These are phyloP conservation scores for Boletus tylopilopsis DNA, from an alignment of 768 basidiomycete genomes.

Conservation along the genomic window DNA sequence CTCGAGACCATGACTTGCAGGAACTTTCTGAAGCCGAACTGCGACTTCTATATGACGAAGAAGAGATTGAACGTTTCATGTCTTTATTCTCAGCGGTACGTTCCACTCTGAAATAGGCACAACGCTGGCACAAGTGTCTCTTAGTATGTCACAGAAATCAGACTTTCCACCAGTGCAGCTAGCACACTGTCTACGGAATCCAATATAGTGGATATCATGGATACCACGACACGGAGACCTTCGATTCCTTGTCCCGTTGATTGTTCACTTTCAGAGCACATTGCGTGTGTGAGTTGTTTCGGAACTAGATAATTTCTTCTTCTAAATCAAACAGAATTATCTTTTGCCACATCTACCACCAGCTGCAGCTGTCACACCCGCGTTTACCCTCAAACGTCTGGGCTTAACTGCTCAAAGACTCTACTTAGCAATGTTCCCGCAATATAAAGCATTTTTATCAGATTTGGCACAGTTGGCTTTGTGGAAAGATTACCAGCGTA, in stretches of 20 bases:
- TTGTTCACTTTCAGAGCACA: constrained; percentile 25
- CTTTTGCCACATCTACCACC: constrained; percentile 48
- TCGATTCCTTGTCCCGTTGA: constrained; percentile 3
- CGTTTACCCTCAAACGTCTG: constrained; percentile 54
- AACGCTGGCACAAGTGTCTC: not conserved
- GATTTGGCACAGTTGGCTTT: constrained; percentile 43
- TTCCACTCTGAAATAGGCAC: constrained; percentile 7
- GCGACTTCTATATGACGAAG: constrained; percentile 56
- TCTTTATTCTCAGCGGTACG: constrained; percentile 57
- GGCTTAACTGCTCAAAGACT: constrained; percentile 50
- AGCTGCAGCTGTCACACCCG: constrained; percentile 34
- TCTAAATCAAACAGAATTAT: constrained; percentile 31
- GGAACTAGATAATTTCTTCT: constrained; percentile 1
- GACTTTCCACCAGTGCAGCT: constrained; percentile 30
- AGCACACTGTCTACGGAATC: constrained; percentile 18
- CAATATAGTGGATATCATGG: not conserved
- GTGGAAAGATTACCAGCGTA: constrained; percentile 50
- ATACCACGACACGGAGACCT: not conserved
- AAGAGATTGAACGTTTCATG: constrained; percentile 61
- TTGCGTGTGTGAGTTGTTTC: constrained; percentile 23
- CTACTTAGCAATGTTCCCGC: constrained; percentile 49
- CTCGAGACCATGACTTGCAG: constrained; percentile 9
- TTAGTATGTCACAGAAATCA: constrained; percentile 62
- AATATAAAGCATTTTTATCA: constrained; percentile 44
- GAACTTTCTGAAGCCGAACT: constrained; percentile 50